These are phyloP conservation scores for Boletus reticuloceps DNA, from an alignment of 768 basidiomycete genomes.

Conservation along the genomic window DNA sequence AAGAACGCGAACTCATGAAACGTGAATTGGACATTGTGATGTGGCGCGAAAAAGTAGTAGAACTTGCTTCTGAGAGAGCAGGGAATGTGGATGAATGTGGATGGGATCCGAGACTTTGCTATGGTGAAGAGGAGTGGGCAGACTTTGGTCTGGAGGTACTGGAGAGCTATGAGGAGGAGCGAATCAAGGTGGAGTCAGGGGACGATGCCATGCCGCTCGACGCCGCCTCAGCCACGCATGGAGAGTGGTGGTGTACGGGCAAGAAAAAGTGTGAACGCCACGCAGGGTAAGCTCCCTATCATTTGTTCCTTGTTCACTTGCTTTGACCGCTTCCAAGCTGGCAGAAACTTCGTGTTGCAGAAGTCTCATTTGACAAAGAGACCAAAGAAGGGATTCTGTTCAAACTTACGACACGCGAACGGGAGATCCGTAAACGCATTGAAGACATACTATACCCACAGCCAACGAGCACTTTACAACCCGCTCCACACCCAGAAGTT, in stretches of 20 bases:
- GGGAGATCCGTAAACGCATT: slow-evolving; percentile 73
- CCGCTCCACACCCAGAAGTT: slow-evolving; percentile 34
- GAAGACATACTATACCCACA: slow-evolving; percentile 66
- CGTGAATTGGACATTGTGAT: slow-evolving; percentile 64
- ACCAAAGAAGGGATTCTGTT: slow-evolving; percentile 64
- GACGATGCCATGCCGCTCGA: slow-evolving; percentile 42
- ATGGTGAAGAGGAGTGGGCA: slow-evolving; percentile 77
- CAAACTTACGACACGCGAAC: slow-evolving; percentile 71
- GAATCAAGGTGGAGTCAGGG: slow-evolving; percentile 30
- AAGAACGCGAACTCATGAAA: slow-evolving; percentile 62
- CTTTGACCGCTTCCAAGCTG: slow-evolving; percentile 47
- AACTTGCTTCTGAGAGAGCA: slow-evolving; percentile 65
- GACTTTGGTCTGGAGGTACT: slow-evolving; percentile 65
- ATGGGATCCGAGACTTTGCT: slow-evolving; percentile 84
- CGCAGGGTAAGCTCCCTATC: slow-evolving; percentile 50
- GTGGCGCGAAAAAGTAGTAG: slow-evolving; percentile 68
- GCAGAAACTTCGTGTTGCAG: slow-evolving; percentile 73
- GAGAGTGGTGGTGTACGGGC: slow-evolving; percentile 79
- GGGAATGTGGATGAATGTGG: slow-evolving; percentile 73
- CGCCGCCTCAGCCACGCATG: slow-evolving; percentile 26
- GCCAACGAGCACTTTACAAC: slow-evolving; percentile 34
- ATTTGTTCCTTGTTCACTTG: neutral
- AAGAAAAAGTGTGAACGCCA: slow-evolving; percentile 78
- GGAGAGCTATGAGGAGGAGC: slow-evolving; percentile 63
- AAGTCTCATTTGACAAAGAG: slow-evolving; percentile 74